Evolutionary conservation across 495 filamentous ascomycete species (phyloP).

Genomic region (Jackrogersella multiformis): DNA sequence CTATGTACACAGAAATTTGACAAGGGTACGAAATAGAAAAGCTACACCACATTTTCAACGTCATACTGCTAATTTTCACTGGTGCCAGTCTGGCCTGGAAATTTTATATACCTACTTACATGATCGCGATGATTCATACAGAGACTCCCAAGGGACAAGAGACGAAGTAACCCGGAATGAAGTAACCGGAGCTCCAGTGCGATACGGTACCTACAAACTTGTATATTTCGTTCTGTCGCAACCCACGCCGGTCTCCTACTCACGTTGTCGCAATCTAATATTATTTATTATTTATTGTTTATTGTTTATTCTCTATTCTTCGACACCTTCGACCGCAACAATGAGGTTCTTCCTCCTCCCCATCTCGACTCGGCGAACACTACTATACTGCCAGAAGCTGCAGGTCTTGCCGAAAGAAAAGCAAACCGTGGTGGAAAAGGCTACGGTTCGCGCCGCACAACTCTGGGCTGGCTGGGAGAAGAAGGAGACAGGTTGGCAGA

Average conservation of each 20-base stretch:
- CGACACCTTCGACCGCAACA: slow-evolving; percentile 44
- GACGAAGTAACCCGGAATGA: too few relatives aligned
- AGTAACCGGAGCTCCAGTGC: slow-evolving; percentile 14
- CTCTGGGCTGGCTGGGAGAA: slow-evolving; percentile 90
- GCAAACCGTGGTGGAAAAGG: slow-evolving; percentile 66
- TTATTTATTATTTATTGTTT: too few relatives aligned
- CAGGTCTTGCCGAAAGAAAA: slow-evolving; percentile 57
- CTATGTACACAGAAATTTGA: slow-evolving; percentile 13
- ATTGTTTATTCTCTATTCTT: too few relatives aligned
- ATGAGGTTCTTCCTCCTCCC: slow-evolving; percentile 98
- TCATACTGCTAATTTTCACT: slow-evolving; percentile 20
- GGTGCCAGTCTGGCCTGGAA: background rate
- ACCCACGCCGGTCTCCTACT: background rate
- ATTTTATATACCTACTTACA: background rate
- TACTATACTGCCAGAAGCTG: slow-evolving; percentile 90
- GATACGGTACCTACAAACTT: slow-evolving; percentile 9
- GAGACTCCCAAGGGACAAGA: background rate
- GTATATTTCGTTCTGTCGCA: background rate
- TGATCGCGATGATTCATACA: slow-evolving; percentile 22
- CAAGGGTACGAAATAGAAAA: slow-evolving; percentile 37
- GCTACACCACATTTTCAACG: slow-evolving; percentile 30
- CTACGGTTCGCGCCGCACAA: slow-evolving; percentile 71
- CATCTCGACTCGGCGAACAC: slow-evolving; percentile 87
- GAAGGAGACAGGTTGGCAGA: slow-evolving; percentile 86
- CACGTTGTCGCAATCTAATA: slow-evolving; percentile 4